Evolutionary conservation across 768 basidiomycete genomes (phyloP).

Genomic region (Leccinellum albellum): DNA sequence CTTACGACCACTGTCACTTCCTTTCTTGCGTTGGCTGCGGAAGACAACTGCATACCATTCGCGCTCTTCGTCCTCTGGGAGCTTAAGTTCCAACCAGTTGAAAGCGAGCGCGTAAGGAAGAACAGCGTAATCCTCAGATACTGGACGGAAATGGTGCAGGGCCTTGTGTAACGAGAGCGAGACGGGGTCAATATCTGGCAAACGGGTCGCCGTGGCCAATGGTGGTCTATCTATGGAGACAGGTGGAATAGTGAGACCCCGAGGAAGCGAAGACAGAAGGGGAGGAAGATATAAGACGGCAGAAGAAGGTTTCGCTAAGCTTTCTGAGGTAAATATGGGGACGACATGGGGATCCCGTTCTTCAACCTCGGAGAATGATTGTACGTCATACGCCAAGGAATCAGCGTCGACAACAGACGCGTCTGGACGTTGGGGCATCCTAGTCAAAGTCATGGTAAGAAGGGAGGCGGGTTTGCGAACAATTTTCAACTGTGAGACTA

Average conservation of each 20-base stretch:
- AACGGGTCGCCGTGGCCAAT: constrained; percentile 62
- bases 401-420: neutral
- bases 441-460: constrained; percentile 20
- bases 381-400: neutral
- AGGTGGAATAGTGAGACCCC: constrained; percentile 28
- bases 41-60: constrained; percentile 96
- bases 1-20: constrained; percentile 65
- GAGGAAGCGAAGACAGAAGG: constrained; percentile 72
- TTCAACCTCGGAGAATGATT: neutral
- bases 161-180: constrained; percentile 85
- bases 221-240: constrained; percentile 38
- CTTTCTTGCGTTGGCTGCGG: constrained; percentile 68
- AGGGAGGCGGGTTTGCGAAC: neutral
- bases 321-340: constrained; percentile 46
- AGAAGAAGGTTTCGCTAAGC: constrained; percentile 32
- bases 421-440: neutral
- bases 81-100: constrained; percentile 75
- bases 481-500: neutral
- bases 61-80: constrained; percentile 68
- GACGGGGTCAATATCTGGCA: constrained; percentile 83
- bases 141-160: constrained; percentile 70
- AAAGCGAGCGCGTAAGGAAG: constrained; percentile 73
- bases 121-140: constrained; percentile 55
- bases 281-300: constrained; percentile 82
- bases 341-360: constrained; percentile 51